Base-by-base conservation (phyloP, 2,329 filamentous ascomycete species). In the Fusarium azukiicola region DNA sequence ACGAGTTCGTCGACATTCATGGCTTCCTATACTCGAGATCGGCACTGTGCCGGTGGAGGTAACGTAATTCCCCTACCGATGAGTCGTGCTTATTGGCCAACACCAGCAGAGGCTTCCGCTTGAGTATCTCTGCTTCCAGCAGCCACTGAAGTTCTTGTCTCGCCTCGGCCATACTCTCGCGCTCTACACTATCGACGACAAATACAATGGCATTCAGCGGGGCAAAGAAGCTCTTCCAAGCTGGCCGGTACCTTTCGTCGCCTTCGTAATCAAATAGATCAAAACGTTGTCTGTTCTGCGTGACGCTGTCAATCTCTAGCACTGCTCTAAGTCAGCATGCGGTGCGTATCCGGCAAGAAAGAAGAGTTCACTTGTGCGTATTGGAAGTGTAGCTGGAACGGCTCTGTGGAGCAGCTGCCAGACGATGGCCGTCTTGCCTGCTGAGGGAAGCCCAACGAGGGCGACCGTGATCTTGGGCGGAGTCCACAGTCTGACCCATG, bases 11-110 rank as follows among this genome's bases (percentile, higher is more conserved):
- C 3, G 5, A 52, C 12, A 16, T 46, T 54, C 56, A 69, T 69
- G 2, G 72, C 56, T 32, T 64, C 64, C 75, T 77, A 5, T 19
- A 9, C 4, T 38, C 14, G 1, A 6, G 11, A 9, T 76, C 2
- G 69, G 21, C 17, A 38, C 9, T 14, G 6, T 23, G 5, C 21
- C 1, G 27, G 27, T 32, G 27, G 58, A 40, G 16, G 16, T 17
- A n/a, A 9, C 4, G n/a, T 11, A 67, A 6, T 16, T 17, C 19
- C 4, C 68, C 42, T 5, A 78, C 76, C 1, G 12, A 21, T 8
- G 42, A 8, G 4, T 79, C 76, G 14, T 77, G 74, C 16, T 79
- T 79, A 11, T 74, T 72, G 0, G 70, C 76, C 5, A 77, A 40
- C 3, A 79, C 40, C 4, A 79, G 16, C 11, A 79, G 36, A 1